phyloP scores from a whole-genome alignment of 768 basidiomycete genomes.

The Panaeolus cyanescens region DNA sequence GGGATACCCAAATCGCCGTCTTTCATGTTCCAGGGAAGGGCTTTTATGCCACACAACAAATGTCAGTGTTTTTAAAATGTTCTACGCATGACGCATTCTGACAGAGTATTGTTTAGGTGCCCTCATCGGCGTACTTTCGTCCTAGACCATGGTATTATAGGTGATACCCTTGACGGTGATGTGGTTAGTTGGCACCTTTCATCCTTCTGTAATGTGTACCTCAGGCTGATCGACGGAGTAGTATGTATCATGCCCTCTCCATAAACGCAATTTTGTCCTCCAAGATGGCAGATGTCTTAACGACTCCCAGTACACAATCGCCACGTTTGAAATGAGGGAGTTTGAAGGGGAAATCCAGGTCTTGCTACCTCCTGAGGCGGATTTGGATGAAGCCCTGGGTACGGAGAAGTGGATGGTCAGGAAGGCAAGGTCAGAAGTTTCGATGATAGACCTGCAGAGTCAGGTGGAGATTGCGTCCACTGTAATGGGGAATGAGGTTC shows the following conservation, averaged over 20 bases:
- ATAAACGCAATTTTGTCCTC: slow-evolving; percentile 56
- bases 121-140: slow-evolving; percentile 62
- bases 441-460: slow-evolving; percentile 27
- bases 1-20: slow-evolving; percentile 67
- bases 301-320: slow-evolving; percentile 58
- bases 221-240: slow-evolving; percentile 27
- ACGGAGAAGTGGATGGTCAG: slow-evolving; percentile 66
- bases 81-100: background rate
- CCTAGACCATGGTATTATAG: slow-evolving; percentile 69
- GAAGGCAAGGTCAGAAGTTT: slow-evolving; percentile 47
- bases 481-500: background rate
- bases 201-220: too few relatives aligned
- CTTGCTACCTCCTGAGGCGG: slow-evolving; percentile 54
- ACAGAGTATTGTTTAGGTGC: slow-evolving; percentile 8
- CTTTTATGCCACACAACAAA: slow-evolving; percentile 71
- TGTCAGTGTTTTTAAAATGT: too few relatives aligned
- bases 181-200: too few relatives aligned
- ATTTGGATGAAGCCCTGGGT: slow-evolving; percentile 62
- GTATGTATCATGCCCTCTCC: slow-evolving; percentile 6
- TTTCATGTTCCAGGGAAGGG: slow-evolving; percentile 62
- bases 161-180: slow-evolving; percentile 58
- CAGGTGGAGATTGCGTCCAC: slow-evolving; percentile 28
- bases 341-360: slow-evolving; percentile 41
- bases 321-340: slow-evolving; percentile 59
- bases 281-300: slow-evolving; percentile 58